Evolutionary conservation across 306 rosid species (phyloP), one percentile per base, ranked within the genome.

Genomic region (Pachyrhizus erosus): DNA sequence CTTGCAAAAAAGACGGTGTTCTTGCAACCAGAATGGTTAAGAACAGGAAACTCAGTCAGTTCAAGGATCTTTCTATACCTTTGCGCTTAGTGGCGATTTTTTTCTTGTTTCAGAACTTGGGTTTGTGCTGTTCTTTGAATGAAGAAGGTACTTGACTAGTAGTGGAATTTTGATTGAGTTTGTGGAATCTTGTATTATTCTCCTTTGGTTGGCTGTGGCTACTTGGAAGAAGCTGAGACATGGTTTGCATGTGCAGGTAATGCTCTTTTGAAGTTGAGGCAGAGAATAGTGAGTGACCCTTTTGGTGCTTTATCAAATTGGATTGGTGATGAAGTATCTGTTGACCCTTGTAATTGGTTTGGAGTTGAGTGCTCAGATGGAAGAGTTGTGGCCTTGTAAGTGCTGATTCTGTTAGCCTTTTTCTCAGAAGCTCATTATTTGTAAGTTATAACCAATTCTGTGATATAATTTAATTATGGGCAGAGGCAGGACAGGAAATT

Each of bases 311-410:
- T 93, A 84, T 80, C 87, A 42, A 86, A 87, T 77, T 95, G 97
- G 98, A 70, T 83, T 64, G 90, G 90, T 46, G 92, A 89, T 76
- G 86, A 78, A 69, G 88, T 64, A 33, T 87, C 70, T 80, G 13
- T 65, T 79, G 87, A 87, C 77, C 94, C 93, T 1, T 94, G 97
- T 86, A 79, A 87, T 17, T 94, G 98, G 98, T 87, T 79, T 10
- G 98, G 98, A 54, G 92, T 94, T 84, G 92, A 89, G 81, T 94
- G 98, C 79, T 87, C 92, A 9, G 90, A 91, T 66, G 91, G 87
- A 75, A 87, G 82, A 84, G 98, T 94, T 55, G 89, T 92, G 27
- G 78, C 60, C 77, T 83, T 94, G 98, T 94, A 75, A 90, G 98
- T 88, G 57, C 83, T 86, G 33, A 27, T 78, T 77, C 49, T 48